A percentile compares a stretch with the other conserved stretches of the same genome.
Conservation (phyloP, 352 stramenopile species). For the Globisporangium nagaii region DNA sequence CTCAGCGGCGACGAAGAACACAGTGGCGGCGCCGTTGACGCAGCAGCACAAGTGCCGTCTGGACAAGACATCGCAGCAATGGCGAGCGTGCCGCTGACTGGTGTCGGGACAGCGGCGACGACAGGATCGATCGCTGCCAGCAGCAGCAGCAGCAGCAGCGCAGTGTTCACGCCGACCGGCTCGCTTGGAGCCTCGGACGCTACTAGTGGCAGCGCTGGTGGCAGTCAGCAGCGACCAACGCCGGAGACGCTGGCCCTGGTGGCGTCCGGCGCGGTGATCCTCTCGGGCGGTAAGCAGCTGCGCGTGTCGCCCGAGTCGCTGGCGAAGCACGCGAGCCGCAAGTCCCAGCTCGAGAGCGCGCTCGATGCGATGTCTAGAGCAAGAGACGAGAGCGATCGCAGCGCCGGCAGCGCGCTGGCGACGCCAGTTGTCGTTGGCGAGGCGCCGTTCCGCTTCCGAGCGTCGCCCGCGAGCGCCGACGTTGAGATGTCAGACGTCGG, state of each 20-base stretch:
- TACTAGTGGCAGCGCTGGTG: not conserved
- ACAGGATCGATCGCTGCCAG: not conserved
- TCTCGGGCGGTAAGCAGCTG: conserved; percentile 25
- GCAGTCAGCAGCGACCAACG: not conserved
- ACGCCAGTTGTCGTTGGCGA: no score
- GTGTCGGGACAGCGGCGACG: no score
- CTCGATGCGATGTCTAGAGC: conserved; percentile 22
- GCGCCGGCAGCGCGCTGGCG: not conserved
- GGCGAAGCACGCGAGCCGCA: conserved; percentile 27
- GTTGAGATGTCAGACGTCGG: conserved; percentile 14
- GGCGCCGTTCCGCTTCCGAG: conserved; percentile 42
- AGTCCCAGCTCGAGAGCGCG: conserved; percentile 37
- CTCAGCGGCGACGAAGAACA: conserved; percentile 26
- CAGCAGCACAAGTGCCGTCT: not conserved
- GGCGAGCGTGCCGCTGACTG: not conserved
- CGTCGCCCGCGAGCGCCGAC: not conserved
- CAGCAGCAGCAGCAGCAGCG: not conserved
- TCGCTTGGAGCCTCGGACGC: no score
- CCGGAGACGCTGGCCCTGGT: conserved; percentile 7
- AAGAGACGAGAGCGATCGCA: not conserved
- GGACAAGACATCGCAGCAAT: not conserved
- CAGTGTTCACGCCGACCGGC: conserved; percentile 25
- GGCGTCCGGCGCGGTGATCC: conserved; percentile 5
- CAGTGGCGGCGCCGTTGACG: conserved; percentile 19
- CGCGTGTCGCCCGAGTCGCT: conserved; percentile 32